Evolutionary conservation across 1,284 basidiomycete species (phyloP).

Genomic region (Spongispora temasekensis): DNA sequence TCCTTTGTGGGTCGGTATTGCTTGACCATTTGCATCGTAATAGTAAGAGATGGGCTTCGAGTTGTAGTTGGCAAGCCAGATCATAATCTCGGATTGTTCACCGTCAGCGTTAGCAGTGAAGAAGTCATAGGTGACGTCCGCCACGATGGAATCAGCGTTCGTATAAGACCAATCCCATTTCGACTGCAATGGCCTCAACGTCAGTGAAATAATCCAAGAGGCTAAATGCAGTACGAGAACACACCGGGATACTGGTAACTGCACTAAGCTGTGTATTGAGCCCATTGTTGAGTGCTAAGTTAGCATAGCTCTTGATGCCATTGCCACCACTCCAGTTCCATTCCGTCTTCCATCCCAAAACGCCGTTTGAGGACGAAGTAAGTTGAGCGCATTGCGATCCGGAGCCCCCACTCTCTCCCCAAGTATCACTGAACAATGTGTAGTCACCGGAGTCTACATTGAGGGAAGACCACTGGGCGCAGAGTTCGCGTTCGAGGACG

Average conservation of each 20-base stretch:
- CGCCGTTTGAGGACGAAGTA: conserved; percentile 45
- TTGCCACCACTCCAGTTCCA: conserved; percentile 57
- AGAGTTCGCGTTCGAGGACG: conserved; percentile 22
- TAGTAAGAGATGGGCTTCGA: conserved; percentile 56
- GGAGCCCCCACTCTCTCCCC: conserved; percentile 51
- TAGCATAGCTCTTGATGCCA: conserved; percentile 62
- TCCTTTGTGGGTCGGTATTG: conserved; percentile 46
- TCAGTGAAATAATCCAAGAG: not conserved
- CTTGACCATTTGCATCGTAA: conserved; percentile 49
- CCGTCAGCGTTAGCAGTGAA: conserved; percentile 61
- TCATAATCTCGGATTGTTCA: conserved; percentile 62
- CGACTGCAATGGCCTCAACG: conserved; percentile 33
- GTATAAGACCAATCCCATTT: conserved; percentile 46
- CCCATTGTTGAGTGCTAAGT: conserved; percentile 54
- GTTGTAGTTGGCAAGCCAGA: conserved; percentile 64
- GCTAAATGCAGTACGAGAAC: conserved; percentile 10
- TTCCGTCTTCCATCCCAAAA: conserved; percentile 52
- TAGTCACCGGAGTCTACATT: conserved; percentile 48
- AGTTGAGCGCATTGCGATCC: conserved; percentile 61
- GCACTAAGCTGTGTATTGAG: conserved; percentile 54
- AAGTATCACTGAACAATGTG: conserved; percentile 51
- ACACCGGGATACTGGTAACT: conserved; percentile 57
- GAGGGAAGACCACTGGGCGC: conserved; percentile 56
- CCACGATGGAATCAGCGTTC: conserved; percentile 37
- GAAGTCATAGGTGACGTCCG: conserved; percentile 62